Base-by-base conservation (phyloP, 345 rosid species). In the Sonneratia alba region DNA sequence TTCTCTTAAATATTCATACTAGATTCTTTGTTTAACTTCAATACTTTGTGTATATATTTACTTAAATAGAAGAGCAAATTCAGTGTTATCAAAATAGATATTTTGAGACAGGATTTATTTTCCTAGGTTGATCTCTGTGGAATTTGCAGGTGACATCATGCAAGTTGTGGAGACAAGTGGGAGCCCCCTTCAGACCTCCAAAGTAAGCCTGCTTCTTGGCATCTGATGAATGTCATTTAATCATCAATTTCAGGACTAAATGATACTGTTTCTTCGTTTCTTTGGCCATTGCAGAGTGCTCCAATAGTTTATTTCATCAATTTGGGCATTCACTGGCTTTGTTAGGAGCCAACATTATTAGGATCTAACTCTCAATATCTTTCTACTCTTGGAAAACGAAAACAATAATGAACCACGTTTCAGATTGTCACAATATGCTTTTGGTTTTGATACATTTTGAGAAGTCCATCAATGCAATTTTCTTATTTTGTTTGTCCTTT, bases 121-220 rank as follows among this genome's bases (percentile, higher is more conserved):
- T 57, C 51, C 16, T 37, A 36, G 42, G 63, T 55, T 38, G 36
- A 27, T 47, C 32, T 71, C n/a, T 70, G 40, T 71, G 79, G 40
- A 61, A 22, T 76, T 67, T 79, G 74, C 78, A 89, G 91, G 93
- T 87, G 70, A 89, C 93, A 48, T 78, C 87, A 34, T 79, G 85
- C 80, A 89, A 89, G 72, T 74, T 87, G 84, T 89, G 93, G 93
- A 79, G 93, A 80, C 85, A 89, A 79, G 93, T 89, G 36, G 93
- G 93, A 73, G 93, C 87, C 74, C 86, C 93, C 49, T 88, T 88
- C 80, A 84, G 83, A 72, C 91, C 93, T n/a, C 90, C 93, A 24
- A 88, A 88, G 93, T 89, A 80, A 88, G 89, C 53, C 55, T 13
- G 49, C 19, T 36, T 71, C 63, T 38, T 24, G 37, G 16, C 18